Evolutionary conservation across 2,329 filamentous ascomycete genomes (phyloP), one percentile per base, ranked within the genome.

Genomic region (Fusarium sp.): DNA sequence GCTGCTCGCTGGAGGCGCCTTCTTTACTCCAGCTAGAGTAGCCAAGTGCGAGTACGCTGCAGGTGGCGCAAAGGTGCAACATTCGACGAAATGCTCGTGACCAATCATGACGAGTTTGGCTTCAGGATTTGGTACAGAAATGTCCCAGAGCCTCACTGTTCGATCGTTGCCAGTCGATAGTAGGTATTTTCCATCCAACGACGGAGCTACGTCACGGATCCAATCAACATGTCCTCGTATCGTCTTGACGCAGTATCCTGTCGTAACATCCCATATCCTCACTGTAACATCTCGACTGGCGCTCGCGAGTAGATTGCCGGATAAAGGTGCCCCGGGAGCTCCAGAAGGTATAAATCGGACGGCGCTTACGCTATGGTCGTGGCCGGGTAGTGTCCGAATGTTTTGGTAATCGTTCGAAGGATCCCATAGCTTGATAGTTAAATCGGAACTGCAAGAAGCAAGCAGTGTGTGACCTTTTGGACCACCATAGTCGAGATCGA

Each of bases 391-490:
- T 2, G 94, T 98, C 52, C 94, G 88, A 58, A 97, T 97, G 76
- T 97, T 98, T 79, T 97, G 97, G 83, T 98, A 98, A 63, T 96
- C 93, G 77, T 97, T 92, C 42, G 89, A 88, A 2, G 95, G 94
- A 72, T 98, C 93, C 94, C 94, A 98, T 24, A 98, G 84, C 80
- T 97, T 97, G 81, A 98, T 97, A 4, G 93, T 97, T 43, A 98
- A 82, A 79, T 98, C 95, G 48, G 91, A 94, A 47, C 91, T 94
- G 83, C 93, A 97, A 10, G 92, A 94, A 7, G 84, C 80, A 23
- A 82, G 75, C 6, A 79, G 71, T 46, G 35, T 93, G 92, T 75
- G 92, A 86, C 3, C 62, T 54, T 60, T 66, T 6, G 93, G 93
- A 0, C 94, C 94, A 37, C 95, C 94, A 80, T 92, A 98, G 76